phyloP scores from a whole-genome alignment of 2,329 filamentous ascomycete species.

The Escovopsis sp. region DNA sequence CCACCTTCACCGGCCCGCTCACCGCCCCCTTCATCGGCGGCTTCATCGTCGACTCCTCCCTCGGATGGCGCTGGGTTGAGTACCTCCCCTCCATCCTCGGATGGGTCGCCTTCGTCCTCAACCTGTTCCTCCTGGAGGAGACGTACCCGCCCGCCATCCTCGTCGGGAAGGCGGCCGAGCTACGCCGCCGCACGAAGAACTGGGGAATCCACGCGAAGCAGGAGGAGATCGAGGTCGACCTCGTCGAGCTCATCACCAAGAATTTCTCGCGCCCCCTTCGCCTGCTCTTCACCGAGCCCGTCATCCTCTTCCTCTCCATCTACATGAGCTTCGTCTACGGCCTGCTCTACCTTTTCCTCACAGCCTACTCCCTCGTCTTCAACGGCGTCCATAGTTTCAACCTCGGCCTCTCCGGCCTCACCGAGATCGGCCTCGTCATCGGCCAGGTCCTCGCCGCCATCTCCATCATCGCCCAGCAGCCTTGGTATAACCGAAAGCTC shows the following conservation, averaged over 20 bases:
- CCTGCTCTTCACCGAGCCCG: conserved; percentile 53
- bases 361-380: conserved; percentile 73
- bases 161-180: conserved; percentile 41
- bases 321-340: conserved; percentile 67
- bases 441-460: conserved; percentile 55
- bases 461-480: conserved; percentile 47
- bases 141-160: conserved; percentile 56
- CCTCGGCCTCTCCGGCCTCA: conserved; percentile 55
- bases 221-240: conserved; percentile 54
- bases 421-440: conserved; percentile 72
- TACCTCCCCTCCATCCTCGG: conserved; percentile 50
- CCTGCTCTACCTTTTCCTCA: conserved; percentile 72
- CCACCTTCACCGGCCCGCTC: conserved; percentile 49
- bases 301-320: conserved; percentile 50
- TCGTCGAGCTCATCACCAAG: conserved; percentile 47
- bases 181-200: conserved; percentile 49
- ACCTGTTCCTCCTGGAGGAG: conserved; percentile 49
- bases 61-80: conserved; percentile 62
- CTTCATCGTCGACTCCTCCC: conserved; percentile 44
- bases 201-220: conserved; percentile 59
- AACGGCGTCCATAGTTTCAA: conserved; percentile 54
- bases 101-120: conserved; percentile 40
- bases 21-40: conserved; percentile 55
- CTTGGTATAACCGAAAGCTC: conserved; percentile 53
- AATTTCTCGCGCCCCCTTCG: conserved; percentile 51